Conservation (phyloP, 306 rosid genomes). For the Vigna nakashimae region DNA sequence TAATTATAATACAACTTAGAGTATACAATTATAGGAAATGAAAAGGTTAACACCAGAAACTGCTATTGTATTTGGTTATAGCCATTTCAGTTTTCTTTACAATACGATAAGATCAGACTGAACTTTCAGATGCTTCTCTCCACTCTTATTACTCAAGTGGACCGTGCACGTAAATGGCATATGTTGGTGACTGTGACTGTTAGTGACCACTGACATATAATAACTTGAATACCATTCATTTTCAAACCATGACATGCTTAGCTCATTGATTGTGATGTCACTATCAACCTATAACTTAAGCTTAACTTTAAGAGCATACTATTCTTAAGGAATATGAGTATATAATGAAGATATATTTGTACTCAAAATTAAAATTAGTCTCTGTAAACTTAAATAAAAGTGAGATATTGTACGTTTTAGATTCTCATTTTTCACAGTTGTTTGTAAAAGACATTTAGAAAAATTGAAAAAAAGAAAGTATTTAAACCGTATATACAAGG, state of each 20-base stretch:
- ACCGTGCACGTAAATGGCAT: slow-evolving; percentile 12
- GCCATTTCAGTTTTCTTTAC: slow-evolving; percentile 4
- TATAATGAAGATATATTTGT: background rate
- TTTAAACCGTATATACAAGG: too few relatives aligned
- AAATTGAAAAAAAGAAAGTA: too few relatives aligned
- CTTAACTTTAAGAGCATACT: background rate
- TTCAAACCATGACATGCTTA: background rate
- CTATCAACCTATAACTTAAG: background rate
- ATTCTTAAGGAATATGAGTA: slow-evolving; percentile 2
- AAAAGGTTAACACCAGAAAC: background rate
- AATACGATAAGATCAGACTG: background rate
- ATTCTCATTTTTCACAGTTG: too few relatives aligned
- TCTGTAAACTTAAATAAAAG: too few relatives aligned
- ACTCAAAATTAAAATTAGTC: too few relatives aligned
- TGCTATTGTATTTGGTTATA: slow-evolving; percentile 17
- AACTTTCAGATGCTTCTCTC: slow-evolving; percentile 10
- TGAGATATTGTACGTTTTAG: too few relatives aligned
- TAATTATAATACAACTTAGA: slow-evolving; percentile 5
- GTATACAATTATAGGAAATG: background rate
- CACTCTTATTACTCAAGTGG: slow-evolving; percentile 5
- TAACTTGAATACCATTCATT: background rate
- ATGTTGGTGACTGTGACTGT: background rate
- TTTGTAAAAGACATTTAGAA: too few relatives aligned
- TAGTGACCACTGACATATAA: background rate
- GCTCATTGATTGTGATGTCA: slow-evolving; percentile 12